These are phyloP conservation scores for Cadophora gregata DNA, from an alignment of 2,329 filamentous ascomycete species.

Conservation along the genomic window DNA sequence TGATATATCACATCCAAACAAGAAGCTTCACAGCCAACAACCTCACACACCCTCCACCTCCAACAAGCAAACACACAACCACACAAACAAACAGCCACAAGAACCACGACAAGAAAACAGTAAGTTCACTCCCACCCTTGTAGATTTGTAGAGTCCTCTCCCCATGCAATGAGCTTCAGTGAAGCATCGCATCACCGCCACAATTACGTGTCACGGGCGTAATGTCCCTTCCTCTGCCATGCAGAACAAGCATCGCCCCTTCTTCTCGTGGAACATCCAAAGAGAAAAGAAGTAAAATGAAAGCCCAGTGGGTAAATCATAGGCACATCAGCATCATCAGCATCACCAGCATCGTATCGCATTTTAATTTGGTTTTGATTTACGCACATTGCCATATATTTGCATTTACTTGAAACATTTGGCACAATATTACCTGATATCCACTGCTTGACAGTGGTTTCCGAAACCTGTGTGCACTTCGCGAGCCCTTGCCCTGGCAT, in stretches of 20 bases:
- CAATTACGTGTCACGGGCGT: not conserved
- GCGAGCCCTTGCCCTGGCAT: not conserved
- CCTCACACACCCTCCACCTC: not conserved
- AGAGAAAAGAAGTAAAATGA: not conserved
- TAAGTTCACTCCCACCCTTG: not conserved
- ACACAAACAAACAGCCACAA: not conserved
- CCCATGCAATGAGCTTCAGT: slow-evolving; percentile 4
- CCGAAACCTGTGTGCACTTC: not conserved
- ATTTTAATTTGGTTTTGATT: not conserved
- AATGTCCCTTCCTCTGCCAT: not conserved
- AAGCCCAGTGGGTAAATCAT: not conserved
- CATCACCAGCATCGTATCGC: not conserved
- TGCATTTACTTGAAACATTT: not conserved
- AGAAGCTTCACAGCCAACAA: not conserved
- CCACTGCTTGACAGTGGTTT: not conserved
- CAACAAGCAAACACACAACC: not conserved
- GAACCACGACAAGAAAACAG: not conserved
- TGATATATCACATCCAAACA: not conserved
- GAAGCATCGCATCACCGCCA: not conserved
- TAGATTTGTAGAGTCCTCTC: not conserved
- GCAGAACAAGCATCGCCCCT: not conserved
- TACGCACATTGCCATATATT: slow-evolving; percentile 2
- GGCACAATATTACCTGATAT: not conserved
- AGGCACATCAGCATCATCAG: not conserved
- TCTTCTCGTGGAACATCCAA: not conserved